Conservation (phyloP, 2,329 filamentous ascomycete genomes). For the Phaeophleospora eucalypticola region DNA sequence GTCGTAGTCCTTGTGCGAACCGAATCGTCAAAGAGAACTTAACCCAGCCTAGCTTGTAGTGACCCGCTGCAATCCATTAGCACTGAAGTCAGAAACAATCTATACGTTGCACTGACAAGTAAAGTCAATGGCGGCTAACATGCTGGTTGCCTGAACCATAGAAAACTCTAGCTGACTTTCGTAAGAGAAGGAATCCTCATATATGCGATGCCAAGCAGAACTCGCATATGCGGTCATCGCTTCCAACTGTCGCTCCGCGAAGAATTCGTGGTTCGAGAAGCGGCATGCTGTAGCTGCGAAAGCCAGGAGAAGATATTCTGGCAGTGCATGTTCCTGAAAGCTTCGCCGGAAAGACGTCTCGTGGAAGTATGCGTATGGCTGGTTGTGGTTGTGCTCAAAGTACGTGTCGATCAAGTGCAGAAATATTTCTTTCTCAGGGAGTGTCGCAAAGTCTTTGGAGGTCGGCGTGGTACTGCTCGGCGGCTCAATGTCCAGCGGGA, state of each 20-base stretch:
- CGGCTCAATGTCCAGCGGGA: neutral
- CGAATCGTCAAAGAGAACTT: slow-evolving; percentile 9
- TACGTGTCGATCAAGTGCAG: slow-evolving; percentile 6
- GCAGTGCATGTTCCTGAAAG: slow-evolving; percentile 2
- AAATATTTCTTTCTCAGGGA: slow-evolving; percentile 1
- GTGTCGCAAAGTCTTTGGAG: neutral
- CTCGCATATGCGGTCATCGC: slow-evolving; percentile 5
- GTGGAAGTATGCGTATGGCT: slow-evolving; percentile 8
- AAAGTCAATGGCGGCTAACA: slow-evolving; percentile 6
- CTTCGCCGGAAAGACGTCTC: slow-evolving; percentile 4
- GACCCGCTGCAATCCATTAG: neutral
- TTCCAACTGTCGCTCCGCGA: slow-evolving; percentile 1
- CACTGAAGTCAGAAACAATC: too few species aligned
- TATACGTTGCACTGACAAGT: slow-evolving; percentile 1
- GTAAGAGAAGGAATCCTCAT: slow-evolving; percentile 4
- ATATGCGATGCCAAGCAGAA: slow-evolving; percentile 5
- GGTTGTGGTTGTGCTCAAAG: slow-evolving; percentile 9
- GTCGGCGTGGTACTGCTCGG: neutral
- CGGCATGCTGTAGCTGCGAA: slow-evolving; percentile 3
- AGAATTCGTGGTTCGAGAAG: slow-evolving; percentile 5
- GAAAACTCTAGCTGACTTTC: slow-evolving; percentile 2
- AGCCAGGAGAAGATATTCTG: slow-evolving; percentile 4
- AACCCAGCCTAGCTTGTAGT: slow-evolving; percentile 6
- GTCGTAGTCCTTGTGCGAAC: slow-evolving; percentile 6
- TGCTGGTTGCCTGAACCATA: slow-evolving; percentile 6